Percentiles rank a stretch among this genome's conserved stretches.
Evolutionary conservation across 2,329 filamentous ascomycete genomes (phyloP).

Genomic region (Tothia fuscella): DNA sequence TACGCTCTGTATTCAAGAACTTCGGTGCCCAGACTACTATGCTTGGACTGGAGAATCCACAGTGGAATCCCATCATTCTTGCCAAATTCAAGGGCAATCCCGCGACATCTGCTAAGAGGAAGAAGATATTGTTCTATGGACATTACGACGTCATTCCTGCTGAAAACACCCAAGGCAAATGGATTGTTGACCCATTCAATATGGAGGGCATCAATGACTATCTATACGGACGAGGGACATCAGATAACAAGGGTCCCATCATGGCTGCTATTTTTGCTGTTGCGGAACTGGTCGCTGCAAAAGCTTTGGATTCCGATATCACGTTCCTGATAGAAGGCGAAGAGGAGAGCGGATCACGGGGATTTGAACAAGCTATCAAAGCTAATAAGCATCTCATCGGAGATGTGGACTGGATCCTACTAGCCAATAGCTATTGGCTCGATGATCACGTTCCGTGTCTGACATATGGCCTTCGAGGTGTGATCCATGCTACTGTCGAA

Average conservation of each 20-base stretch:
- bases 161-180: slow-evolving; percentile 69
- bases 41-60: slow-evolving; percentile 63
- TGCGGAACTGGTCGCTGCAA: slow-evolving; percentile 75
- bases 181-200: slow-evolving; percentile 81
- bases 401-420: slow-evolving; percentile 80
- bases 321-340: slow-evolving; percentile 94
- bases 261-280: slow-evolving; percentile 90
- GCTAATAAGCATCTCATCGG: slow-evolving; percentile 77
- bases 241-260: slow-evolving; percentile 94
- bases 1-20: slow-evolving; percentile 82
- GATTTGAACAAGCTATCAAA: slow-evolving; percentile 73
- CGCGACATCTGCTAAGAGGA: slow-evolving; percentile 52
- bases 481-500: slow-evolving; percentile 83
- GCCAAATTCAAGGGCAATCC: slow-evolving; percentile 75
- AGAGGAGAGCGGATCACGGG: slow-evolving; percentile 86
- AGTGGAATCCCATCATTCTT: slow-evolving; percentile 81
- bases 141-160: slow-evolving; percentile 96
- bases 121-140: slow-evolving; percentile 90
- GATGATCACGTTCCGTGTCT: slow-evolving; percentile 92
- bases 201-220: slow-evolving; percentile 84
- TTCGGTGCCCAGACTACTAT: slow-evolving; percentile 83
- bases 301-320: slow-evolving; percentile 74
- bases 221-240: slow-evolving; percentile 88
- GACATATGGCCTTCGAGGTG: slow-evolving; percentile 86
- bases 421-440: slow-evolving; percentile 98